Base-by-base conservation (phyloP, 345 rosid species). In the Diplotaxis tenuifolia region DNA sequence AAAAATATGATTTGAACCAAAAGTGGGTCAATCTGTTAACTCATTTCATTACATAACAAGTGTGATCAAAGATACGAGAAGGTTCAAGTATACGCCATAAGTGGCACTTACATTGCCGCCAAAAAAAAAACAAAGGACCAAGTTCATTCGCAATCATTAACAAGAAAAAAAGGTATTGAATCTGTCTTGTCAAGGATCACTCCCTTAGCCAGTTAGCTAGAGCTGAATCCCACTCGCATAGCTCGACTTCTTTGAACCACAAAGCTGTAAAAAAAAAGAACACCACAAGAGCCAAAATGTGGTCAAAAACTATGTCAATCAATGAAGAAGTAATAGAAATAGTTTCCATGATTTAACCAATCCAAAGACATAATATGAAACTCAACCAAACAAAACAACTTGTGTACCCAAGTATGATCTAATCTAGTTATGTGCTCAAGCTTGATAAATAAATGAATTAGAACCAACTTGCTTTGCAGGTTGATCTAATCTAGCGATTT, bases 221-320 rank as follows among this genome's bases (percentile, higher is more conserved):
- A 45, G 55, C 68, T 9, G 96, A 85, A 64, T 93, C 85, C 98
- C 96, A 94, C 72, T 83, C 65, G 74, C 91, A 89, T 50, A 89
- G 15, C 65, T 94, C 98, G 14, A 88, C 95, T 74, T 89, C 97
- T 81, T 91, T n/a, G n/a, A n/a, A n/a, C n/a, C n/a, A n/a, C n/a
- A n/a, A n/a, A n/a, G n/a, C n/a, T n/a, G n/a, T n/a, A n/a, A n/a
- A n/a, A n/a, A n/a, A n/a, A n/a, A n/a, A n/a, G n/a, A n/a, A n/a
- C n/a, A n/a, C n/a, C n/a, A n/a, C n/a, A n/a, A n/a, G n/a, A n/a
- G n/a, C n/a, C n/a, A n/a, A n/a, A n/a, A n/a, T n/a, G n/a, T 9
- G 56, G 6, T 8, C 22, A 49, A 16, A 15, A 52, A 20, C 36
- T 7, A n/a, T n/a, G n/a, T n/a, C n/a, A 58, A 14, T 58, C 1